phyloP scores from a whole-genome alignment of 108 stramenopile species.

The Nitzschia sp. region DNA sequence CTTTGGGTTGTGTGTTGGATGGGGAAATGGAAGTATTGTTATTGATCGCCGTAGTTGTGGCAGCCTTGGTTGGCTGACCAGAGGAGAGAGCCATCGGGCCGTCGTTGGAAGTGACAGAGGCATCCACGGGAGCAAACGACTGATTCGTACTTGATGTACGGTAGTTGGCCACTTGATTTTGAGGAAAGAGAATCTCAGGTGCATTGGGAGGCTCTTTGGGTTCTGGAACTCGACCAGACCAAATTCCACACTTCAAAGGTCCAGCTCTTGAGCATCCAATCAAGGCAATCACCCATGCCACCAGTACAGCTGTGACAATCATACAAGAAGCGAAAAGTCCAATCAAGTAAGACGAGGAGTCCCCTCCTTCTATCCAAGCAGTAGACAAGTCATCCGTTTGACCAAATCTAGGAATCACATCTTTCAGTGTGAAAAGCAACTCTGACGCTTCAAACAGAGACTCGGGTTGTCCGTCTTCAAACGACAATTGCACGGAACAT shows the following conservation, averaged over 20 bases:
- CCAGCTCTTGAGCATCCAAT: neutral
- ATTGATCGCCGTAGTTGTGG: neutral
- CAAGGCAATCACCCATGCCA: neutral
- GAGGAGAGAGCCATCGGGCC: neutral
- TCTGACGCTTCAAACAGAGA: constrained; percentile 1
- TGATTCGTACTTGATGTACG: too few relatives aligned
- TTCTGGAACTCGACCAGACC: constrained; percentile 1
- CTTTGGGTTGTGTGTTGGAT: too few relatives aligned
- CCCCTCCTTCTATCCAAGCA: constrained; percentile 5
- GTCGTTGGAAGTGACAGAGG: neutral
- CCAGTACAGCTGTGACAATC: constrained; percentile 1
- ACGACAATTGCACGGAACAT: constrained; percentile 8
- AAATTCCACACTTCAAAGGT: neutral
- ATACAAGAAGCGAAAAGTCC: constrained; percentile 4
- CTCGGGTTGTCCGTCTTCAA: constrained; percentile 14
- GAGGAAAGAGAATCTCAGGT: neutral
- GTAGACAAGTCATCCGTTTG: neutral
- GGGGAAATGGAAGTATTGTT: neutral
- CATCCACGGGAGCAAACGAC: too few relatives aligned
- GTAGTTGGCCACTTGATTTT: neutral
- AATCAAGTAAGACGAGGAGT: neutral
- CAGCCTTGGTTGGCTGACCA: neutral
- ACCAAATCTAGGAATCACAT: constrained; percentile 3
- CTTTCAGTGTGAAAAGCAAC: neutral
- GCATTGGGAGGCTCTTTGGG: neutral